Base-by-base conservation (phyloP, 306 rosid genomes). In the Corylus americana region DNA sequence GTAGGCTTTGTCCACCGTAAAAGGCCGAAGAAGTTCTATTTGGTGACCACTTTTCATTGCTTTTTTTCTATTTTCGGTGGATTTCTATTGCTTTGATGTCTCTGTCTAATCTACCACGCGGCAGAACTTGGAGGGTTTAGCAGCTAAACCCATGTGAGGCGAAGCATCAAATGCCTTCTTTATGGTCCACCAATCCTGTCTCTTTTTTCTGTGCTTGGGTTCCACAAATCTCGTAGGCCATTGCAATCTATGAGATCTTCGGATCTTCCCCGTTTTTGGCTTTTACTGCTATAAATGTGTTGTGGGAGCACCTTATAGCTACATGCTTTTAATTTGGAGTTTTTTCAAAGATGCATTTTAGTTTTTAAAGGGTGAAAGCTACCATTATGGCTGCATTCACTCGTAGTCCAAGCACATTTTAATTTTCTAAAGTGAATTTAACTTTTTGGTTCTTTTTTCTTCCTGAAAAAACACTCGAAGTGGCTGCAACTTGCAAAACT, bases 31-130 rank as follows among this genome's bases (percentile, higher is more conserved):
- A 5, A 22, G 7, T n/a, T 25, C 27, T 35, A 45, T 51, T 39
- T 7, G 9, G 11, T 42, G 11, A 59, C 5, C 29, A 59, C 66
- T 25, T 59, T 59, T 9, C 35, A 49, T 10, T 29, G 45, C 20
- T 7, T 71, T 48, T 6, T 14, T 7, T 5, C 3, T 25, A 7
- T 25, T 12, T 25, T 11, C 1, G 42, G 4, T 2, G n/a, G n/a
- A 55, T 39, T 31, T 79, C 12, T 35, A 44, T 70, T 78, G 74
- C 76, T 54, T 74, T 55, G 66, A 20, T 0, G 50, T 75, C 50
- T 71, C 61, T 55, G 62, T 54, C 78, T 27, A 53, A 71, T 83
- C 83, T 69, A 16, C 77, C 79, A 77, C 81, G 81, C 76, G 85
- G 74, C 83, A 16, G 13, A 1, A 61, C 22, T 51, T 80, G 18